Evolutionary conservation across 805 yeast genomes (phyloP).

Genomic region (Metahyphopichia silvanorum): DNA sequence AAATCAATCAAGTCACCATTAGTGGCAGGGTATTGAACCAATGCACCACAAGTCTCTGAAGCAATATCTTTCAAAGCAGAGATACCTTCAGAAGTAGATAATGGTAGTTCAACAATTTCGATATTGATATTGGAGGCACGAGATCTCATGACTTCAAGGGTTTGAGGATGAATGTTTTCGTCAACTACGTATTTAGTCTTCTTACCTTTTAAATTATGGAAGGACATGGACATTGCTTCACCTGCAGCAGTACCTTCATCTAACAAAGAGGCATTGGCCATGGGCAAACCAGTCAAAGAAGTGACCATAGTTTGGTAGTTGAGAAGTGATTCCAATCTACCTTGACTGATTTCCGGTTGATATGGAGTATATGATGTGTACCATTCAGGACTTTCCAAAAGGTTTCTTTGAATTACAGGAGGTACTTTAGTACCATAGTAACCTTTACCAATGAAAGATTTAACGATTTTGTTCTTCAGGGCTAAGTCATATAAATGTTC

Average conservation of each 20-base stretch:
- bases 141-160: constrained; percentile 71
- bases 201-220: constrained; percentile 64
- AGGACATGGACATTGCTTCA: constrained; percentile 90
- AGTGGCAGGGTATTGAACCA: constrained; percentile 89
- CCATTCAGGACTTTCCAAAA: constrained; percentile 96
- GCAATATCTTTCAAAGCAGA: constrained; percentile 19
- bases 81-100: constrained; percentile 40
- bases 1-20: constrained; percentile 64
- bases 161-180: constrained; percentile 76
- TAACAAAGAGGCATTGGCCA: constrained; percentile 89
- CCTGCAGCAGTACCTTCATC: constrained; percentile 99
- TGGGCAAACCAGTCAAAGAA: constrained; percentile 90
- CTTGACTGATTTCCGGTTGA: constrained; percentile 97
- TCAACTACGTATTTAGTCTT: constrained; percentile 70
- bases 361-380: constrained; percentile 98
- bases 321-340: constrained; percentile 83
- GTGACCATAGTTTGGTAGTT: constrained; percentile 91
- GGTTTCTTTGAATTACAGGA: constrained; percentile 87
- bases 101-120: constrained; percentile 56
- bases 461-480: constrained; percentile 64
- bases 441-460: constrained; percentile 89
- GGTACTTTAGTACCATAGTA: constrained; percentile 89
- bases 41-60: constrained; percentile 65
- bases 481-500: constrained; percentile 68
- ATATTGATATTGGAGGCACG: constrained; percentile 77